Base-by-base conservation (phyloP, 2,329 filamentous ascomycete species). In the Neospermospora avenae region DNA sequence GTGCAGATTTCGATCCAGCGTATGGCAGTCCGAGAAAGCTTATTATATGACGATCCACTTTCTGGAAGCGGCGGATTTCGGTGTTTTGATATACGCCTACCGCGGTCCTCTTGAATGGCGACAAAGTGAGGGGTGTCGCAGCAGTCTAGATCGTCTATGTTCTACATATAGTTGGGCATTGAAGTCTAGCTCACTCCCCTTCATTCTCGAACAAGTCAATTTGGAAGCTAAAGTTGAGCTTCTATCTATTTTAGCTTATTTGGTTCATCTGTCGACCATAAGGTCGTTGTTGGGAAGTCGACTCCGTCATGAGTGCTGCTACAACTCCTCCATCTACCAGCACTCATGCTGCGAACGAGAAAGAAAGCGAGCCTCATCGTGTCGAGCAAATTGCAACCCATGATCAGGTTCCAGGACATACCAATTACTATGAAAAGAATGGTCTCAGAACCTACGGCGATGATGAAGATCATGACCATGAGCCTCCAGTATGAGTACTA, bases 371-470 rank as follows among this genome's bases (percentile, higher is more conserved):
- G 2, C 20, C 46, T n/a, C 20, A 41, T 13, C 58, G 57, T 34
- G 10, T 60, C 54, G 58, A 57, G 48, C 58, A 60, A 13, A 57
- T 60, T 55, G 42, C 34, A 8, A 60, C 58, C 5, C 39, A 42
- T n/a, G 39, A 42, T 8, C 39, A 55, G 35, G 64, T 70, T 16
- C 68, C 69, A 16, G 66, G 59, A 22, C 67, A 69, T 46, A 42
- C 11, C 28, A 46, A 67, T 28, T 65, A 67, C 41, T 64, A 65
- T 53, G 67, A 69, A 46, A 67, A 69, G 41, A 57, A 65, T 55
- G 77, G 77, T 24, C 63, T 79, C 2, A 72, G 77, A 14, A 77
- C 75, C 4, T 75, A 78, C 59, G 77, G 76, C 28, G 77, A 81
- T 65, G 79, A 75, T 39, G 75, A 76, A 51, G 75, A 77, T 58